These are phyloP conservation scores for Lipomyces yamadae DNA, from an alignment of 805 yeast species.

Conservation along the genomic window DNA sequence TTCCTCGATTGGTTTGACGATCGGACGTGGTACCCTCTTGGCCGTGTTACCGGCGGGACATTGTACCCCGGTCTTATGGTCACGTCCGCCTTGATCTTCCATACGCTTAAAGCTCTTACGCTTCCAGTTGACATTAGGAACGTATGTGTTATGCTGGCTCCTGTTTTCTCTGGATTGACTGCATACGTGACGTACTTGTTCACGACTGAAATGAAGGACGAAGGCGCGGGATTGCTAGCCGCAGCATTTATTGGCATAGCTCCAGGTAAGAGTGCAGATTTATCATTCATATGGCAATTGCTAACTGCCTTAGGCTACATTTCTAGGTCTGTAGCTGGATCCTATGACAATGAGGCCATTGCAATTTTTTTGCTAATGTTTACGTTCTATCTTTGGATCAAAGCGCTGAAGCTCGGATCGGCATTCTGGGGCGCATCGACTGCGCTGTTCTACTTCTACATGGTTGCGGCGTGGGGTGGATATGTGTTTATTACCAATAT, in stretches of 20 bases:
- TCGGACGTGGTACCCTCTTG: constrained; percentile 98
- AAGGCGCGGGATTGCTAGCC: constrained; percentile 86
- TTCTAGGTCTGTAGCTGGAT: constrained; percentile 97
- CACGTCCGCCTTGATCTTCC: constrained; percentile 90
- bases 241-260: constrained; percentile 97
- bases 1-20: constrained; percentile 98
- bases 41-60: constrained; percentile 99
- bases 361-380: constrained; percentile 95
- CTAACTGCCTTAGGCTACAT: constrained; percentile 57
- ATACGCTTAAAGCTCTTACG: constrained; percentile 62
- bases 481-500: constrained; percentile 97
- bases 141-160: constrained; percentile 94
- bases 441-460: constrained; percentile 90
- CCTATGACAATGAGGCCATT: constrained; percentile 98
- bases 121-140: constrained; percentile 93
- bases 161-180: constrained; percentile 92
- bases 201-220: constrained; percentile 87
- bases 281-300: neutral
- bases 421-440: constrained; percentile 81
- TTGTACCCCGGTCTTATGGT: constrained; percentile 98
- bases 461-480: constrained; percentile 99
- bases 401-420: constrained; percentile 88
- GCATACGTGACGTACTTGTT: constrained; percentile 87
- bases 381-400: constrained; percentile 94
- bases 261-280: constrained; percentile 61